Evolutionary conservation across 2,329 filamentous ascomycete species (phyloP), one percentile per base, ranked within the genome.

Genomic region (Ramularia endophylla): DNA sequence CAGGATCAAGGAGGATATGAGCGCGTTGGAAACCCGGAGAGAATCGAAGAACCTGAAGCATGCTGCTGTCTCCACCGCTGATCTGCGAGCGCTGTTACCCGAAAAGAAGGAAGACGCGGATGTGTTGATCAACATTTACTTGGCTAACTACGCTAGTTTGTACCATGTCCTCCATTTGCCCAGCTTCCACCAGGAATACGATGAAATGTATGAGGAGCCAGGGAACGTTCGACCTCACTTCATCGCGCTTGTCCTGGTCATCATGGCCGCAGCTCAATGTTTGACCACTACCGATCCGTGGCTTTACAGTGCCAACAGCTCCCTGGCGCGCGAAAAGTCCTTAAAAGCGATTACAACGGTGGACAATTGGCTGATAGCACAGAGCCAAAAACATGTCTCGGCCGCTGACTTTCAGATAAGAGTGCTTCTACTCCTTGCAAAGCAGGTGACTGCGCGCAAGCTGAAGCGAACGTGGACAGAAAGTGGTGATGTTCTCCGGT

Each of bases 141-240:
- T 77, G 31, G 55, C 57, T 2, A 70, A 60, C 0, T 77, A 73
- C 43, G 76, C 77, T 44, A 67, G 65, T 1, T 64, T 66, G 0
- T 69, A 75, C 38, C 68, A 73, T 3, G 70, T 80, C 32, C 54
- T 80, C 0, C 75, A 80, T 40, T 54, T 63, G 4, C 74, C 74
- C 0, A 70, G 65, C 0, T 80, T 79, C 44, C 67, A 66, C 64
- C 48, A 59, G 15, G 69, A 75, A 6, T 79, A 77, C 47, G 44
- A 60, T 3, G 55, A 38, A 1, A 73, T 71, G 45, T 78, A 73
- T 73, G 54, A 63, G 3, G 44, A 62, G 3, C 3, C 43, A 43
- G 27, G 22, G 2, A 48, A 51, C 11, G 34, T 38, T 8, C n/a
- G n/a, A n/a, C 30, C 50, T n/a, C 59, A 59, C 20, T 68, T 70